Base-by-base conservation (phyloP, 2,329 filamentous ascomycete species). In the Verticillium zaregamsianum region DNA sequence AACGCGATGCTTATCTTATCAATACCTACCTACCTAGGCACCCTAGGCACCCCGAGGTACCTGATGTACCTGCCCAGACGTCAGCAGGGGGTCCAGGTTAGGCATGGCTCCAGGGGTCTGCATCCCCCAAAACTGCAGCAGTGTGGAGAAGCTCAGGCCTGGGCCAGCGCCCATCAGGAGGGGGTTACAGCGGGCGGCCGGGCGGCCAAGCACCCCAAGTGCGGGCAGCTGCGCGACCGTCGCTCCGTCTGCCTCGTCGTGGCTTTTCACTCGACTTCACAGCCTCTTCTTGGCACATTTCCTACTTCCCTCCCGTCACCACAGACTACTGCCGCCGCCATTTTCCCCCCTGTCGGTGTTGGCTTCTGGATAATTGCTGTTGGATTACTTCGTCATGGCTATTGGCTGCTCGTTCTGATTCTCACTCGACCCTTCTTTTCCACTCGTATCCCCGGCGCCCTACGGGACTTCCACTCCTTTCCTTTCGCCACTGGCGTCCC, bases 91-190 rank as follows among this genome's bases (percentile, higher is more conserved):
- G 20, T 32, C 57, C 64, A 59, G 57, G 57, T 57, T n/a, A 32
- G 61, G 64, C 28, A 63, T 60, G 61, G 64, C 55, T 59, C 58
- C 63, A 66, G 63, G 64, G 64, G 64, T 63, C 61, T 54, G 57
- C 57, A 45, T 58, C 39, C 56, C 20, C 37, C 37, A 40, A 35
- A 35, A 35, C 33, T 35, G 33, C 33, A 35, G 33, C 33, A 9
- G 33, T 35, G 33, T 14, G 33, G 33, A 35, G 33, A 35, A 9
- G 33, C 37, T 15, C 12, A 1, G 28, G 37, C 9, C 37, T 40
- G 37, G 37, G 15, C 37, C 14, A 35, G 33, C 33, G 33, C 33
- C 33, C 33, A 35, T 28, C 28, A 5, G 28, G 28, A 28, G 28
- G 28, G 28, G 28, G 28, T 28, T 28, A 28, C 28, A 28, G 28